phyloP scores from a whole-genome alignment of 345 rosid species.

The Lumnitzera racemosa region DNA sequence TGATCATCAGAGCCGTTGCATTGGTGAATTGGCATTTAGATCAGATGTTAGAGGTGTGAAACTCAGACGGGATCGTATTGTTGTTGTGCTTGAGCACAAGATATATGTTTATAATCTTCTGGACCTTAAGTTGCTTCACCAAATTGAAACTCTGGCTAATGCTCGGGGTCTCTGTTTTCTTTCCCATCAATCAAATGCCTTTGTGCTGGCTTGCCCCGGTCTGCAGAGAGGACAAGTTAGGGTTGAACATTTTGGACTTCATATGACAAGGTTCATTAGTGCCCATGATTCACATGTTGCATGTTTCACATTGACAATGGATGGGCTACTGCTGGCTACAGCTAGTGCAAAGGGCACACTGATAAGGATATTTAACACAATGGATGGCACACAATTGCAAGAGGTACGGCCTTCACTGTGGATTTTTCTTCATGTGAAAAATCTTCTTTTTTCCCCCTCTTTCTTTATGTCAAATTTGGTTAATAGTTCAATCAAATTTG shows the following conservation, averaged over 20 bases:
- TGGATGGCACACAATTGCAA: slow-evolving; percentile 85
- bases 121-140: slow-evolving; percentile 79
- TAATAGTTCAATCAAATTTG: neutral
- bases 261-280: slow-evolving; percentile 54
- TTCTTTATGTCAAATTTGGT: neutral
- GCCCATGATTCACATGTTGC: slow-evolving; percentile 82
- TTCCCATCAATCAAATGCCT: slow-evolving; percentile 65
- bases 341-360: slow-evolving; percentile 88
- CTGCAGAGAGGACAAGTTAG: slow-evolving; percentile 76
- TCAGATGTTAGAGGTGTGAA: slow-evolving; percentile 77
- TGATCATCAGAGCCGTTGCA: slow-evolving; percentile 80
- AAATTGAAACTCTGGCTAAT: slow-evolving; percentile 73
- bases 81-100: slow-evolving; percentile 85
- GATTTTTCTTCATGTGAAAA: neutral
- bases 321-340: slow-evolving; percentile 88
- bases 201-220: slow-evolving; percentile 85
- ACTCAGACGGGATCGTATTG: slow-evolving; percentile 65
- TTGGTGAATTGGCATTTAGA: slow-evolving; percentile 73
- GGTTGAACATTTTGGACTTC: slow-evolving; percentile 74
- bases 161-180: slow-evolving; percentile 86
- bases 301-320: slow-evolving; percentile 74
- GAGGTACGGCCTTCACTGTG: slow-evolving; percentile 38
- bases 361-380: slow-evolving; percentile 82
- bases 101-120: slow-evolving; percentile 63
- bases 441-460: neutral